phyloP scores from a whole-genome alignment of 2,329 filamentous ascomycete genomes.

The Decorospora gaudefroyi region DNA sequence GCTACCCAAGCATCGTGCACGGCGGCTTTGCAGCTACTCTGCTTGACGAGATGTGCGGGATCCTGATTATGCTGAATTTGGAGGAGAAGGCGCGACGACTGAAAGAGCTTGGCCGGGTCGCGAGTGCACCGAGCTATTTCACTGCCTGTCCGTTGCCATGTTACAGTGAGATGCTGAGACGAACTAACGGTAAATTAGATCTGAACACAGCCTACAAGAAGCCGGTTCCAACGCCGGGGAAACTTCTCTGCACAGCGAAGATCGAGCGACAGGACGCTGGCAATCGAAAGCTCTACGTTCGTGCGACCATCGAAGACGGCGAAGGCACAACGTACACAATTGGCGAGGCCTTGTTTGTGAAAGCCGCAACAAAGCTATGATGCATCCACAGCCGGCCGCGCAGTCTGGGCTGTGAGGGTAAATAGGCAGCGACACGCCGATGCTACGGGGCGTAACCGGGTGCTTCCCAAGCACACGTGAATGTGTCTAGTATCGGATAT shows the following conservation, averaged over 20 bases:
- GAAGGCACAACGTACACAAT: constrained; percentile 55
- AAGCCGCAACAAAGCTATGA: constrained; percentile 34
- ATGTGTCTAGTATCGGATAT: not conserved
- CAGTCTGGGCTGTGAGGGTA: not conserved
- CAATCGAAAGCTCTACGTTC: constrained; percentile 60
- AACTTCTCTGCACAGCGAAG: constrained; percentile 55
- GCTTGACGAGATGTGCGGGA: constrained; percentile 63
- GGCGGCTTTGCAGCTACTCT: constrained; percentile 63
- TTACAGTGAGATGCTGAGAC: not conserved
- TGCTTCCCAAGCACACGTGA: not conserved
- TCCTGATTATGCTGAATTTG: constrained; percentile 54
- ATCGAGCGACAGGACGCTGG: constrained; percentile 56
- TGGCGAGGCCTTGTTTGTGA: constrained; percentile 60
- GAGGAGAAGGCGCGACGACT: constrained; percentile 25
- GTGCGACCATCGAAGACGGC: constrained; percentile 57
- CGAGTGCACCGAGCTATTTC: constrained; percentile 25
- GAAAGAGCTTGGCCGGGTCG: constrained; percentile 7
- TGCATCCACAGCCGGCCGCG: not conserved
- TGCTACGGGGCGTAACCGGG: not conserved
- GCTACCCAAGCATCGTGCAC: constrained; percentile 59
- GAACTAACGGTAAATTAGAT: constrained; percentile 39
- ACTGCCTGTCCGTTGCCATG: constrained; percentile 42
- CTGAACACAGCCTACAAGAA: constrained; percentile 60
- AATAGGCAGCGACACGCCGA: not conserved
- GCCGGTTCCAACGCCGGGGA: constrained; percentile 57